Base-by-base conservation (phyloP, 345 rosid species). In the Pugionium cornutum region DNA sequence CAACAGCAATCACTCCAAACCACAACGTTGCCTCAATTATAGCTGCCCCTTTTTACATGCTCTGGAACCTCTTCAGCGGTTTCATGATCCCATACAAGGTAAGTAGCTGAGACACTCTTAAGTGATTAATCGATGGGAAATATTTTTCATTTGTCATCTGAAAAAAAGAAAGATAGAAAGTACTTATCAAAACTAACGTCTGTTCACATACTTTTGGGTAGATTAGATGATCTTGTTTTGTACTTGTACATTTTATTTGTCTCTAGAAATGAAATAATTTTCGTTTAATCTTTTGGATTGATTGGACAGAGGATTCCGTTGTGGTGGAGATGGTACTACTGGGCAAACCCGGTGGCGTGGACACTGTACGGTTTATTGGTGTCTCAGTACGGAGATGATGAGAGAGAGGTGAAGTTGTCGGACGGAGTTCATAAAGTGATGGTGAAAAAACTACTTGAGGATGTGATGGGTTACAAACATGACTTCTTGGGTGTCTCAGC, bases 281-380 rank as follows among this genome's bases (percentile, higher is more conserved):
- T 18, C 18, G 18, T 18, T 18, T 18, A 18, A 46, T n/a, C 7
- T 26, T 26, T 52, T 53, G 47, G 33, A 30, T 26, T 61, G 61
- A n/a, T 7, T 40, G 58, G 51, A 42, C 97, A 90, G 97, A 90
- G 99, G 78, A 90, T 94, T 35, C 97, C 99, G 0, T 53, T 85
- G 41, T 94, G 91, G 92, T 88, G 97, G 99, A 86, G 99, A 77
- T 94, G 99, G 99, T 94, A 94, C 68, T 94, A 90, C 71, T 94
- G 97, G 99, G 99, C 95, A 58, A 90, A 94, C 72, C 99, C 97
- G 0, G 68, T 94, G 9, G 97, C 99, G 1, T 94, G 99, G 97
- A 85, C 88, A 62, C 70, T 90, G 10, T 90, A 94, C 54, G 97
- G 99, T 48, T 88, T 94, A 30, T 44, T 86, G 67, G 80, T 84